Evolutionary conservation across 345 rosid genomes (phyloP), one percentile per base, ranked within the genome.

Genomic region (Cardiospermum halicacabum): DNA sequence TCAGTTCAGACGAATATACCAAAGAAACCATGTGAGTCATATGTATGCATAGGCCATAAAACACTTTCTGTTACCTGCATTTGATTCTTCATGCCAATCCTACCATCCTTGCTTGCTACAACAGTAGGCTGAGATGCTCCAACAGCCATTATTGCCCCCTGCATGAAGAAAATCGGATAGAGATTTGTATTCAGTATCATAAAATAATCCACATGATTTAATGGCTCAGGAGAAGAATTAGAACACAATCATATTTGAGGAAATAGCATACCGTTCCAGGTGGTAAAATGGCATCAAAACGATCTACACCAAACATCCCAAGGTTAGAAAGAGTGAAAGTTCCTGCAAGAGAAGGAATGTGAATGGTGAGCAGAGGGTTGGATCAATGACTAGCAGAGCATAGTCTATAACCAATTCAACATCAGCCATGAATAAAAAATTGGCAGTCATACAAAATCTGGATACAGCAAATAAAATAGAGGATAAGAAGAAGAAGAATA

Each of bases 111-210:
- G 78, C 82, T 81, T 56, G 81, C 99, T 36, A 94, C 89, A 60
- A 84, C 89, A 8, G 87, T 72, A 27, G 92, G 93, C 76, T 85
- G 84, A 70, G 99, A 91, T 67, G 95, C 85, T 64, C 99, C 97
- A 60, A 94, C 93, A 30, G 99, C 99, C 96, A 94, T 94, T 53
- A 94, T 94, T 59, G 96, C 95, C 69, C 99, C 97, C 97, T 94
- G 81, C 75, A 77, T 56, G 42, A 68, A 69, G 19, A 39, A 22
- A 49, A 5, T 30, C 57, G 30, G 18, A 15, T 16, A 51, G 3
- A 12, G 1, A 22, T 47, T 3, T 51, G 39, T 27, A 26, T 32
- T 7, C 11, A 2, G 15, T 9, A 53, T 8, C 49, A 22, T 36
- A 37, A 15, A 12, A 63, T 10, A 73, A 9, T 57, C 50, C 56